A percentile compares a stretch with the other conserved stretches of the same genome.
Conservation (phyloP, 2,329 filamentous ascomycete genomes). For the Keithomyces neogunnii region DNA sequence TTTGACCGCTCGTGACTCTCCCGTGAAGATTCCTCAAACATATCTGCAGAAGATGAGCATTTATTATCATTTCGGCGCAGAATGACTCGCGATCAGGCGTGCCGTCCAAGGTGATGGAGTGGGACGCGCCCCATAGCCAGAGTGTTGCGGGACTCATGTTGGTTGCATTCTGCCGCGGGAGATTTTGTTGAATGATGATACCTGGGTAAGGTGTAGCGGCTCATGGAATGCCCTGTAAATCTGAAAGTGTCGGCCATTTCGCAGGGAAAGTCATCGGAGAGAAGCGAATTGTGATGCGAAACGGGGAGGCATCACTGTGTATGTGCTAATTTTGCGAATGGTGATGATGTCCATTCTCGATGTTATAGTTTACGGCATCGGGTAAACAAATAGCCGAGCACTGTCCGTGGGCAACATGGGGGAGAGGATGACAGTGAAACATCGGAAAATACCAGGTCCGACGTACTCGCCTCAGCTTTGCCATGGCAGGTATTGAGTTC, state of each 20-base stretch:
- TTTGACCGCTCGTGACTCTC: constrained; percentile 9
- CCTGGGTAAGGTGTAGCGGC: constrained; percentile 7
- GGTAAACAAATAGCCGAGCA: too few species aligned
- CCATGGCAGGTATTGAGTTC: too few species aligned
- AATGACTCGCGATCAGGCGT: constrained; percentile 10
- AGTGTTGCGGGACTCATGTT: constrained; percentile 11
- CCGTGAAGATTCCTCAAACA: constrained; percentile 4
- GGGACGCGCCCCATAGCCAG: constrained; percentile 12
- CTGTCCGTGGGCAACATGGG: too few species aligned
- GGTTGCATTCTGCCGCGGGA: constrained; percentile 7
- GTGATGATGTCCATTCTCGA: too few species aligned
- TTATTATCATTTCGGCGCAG: not conserved
- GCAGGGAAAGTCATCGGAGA: too few species aligned
- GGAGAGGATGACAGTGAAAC: too few species aligned
- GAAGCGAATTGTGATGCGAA: too few species aligned
- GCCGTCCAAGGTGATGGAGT: constrained; percentile 12
- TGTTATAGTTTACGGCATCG: too few species aligned
- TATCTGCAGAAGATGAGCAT: constrained; percentile 2
- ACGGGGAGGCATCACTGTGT: too few species aligned
- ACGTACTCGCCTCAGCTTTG: too few species aligned
- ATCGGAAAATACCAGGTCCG: too few species aligned
- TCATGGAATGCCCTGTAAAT: constrained; percentile 8
- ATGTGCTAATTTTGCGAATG: too few species aligned
- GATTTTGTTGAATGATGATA: constrained; percentile 8
- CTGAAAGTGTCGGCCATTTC: not conserved